Base-by-base conservation (phyloP, 371 early-diverging fungal genomes). In the Mortierella sp. region DNA sequence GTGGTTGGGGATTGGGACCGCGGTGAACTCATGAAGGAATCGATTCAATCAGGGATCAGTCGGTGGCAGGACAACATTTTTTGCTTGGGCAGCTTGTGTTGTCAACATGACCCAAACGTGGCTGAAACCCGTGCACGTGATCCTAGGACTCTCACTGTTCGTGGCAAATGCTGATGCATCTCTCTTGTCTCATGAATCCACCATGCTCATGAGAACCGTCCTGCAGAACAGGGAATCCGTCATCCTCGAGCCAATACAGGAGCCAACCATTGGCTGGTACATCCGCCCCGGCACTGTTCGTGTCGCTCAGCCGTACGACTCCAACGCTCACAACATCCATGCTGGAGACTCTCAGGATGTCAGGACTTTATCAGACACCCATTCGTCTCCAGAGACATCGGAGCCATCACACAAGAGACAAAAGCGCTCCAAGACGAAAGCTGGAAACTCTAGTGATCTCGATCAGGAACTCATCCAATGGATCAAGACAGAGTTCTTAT, bases 261-360 rank as follows among this genome's bases (percentile, higher is more conserved):
- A 58, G 29, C 67, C 62, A 3, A n/a, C 59, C 5, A 10, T 29
- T 25, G 63, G 67, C 7, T 73, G 74, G 74, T 13, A 34, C 19
- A 25, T 63, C n/a, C 74, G 74, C 14, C 63, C 74, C 31, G 74
- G 74, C 14, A 73, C 74, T 8, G 67, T 73, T 28, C 67, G 67
- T 3, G 74, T 73, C 1, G 52, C 67, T 2, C 45, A 47, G 28
- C 67, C 74, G 0, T 73, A 73, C 47, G 50, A 31, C 16, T 19
- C 47, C 44, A 1, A 17, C 10, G 34, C 34, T 10, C 34, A 10
- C 34, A 34, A 10, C 34, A 10, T 34, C n/a, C n/a, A n/a, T n/a
- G n/a, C n/a, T n/a, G n/a, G n/a, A 34, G 34, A 4, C 4, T 7
- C 34, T 7, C 34, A 34, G 10, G 34, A 34, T 10, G 10, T 34